These are phyloP conservation scores for Hammondia hammondi DNA, from an alignment of 169 alveolate genomes.

Conservation along the genomic window DNA sequence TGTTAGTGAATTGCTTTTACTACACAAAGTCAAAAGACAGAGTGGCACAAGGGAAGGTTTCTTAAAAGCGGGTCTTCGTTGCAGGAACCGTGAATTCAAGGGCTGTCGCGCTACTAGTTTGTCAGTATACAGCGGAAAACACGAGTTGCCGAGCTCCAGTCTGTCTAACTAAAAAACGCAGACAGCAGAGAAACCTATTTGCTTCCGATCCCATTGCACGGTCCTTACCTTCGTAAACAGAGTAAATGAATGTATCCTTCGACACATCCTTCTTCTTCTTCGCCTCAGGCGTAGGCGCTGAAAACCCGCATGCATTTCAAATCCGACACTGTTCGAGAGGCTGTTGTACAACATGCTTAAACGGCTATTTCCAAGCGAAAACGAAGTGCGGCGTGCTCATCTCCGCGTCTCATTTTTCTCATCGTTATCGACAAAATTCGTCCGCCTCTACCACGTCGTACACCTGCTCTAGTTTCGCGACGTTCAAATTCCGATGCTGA, in stretches of 20 bases:
- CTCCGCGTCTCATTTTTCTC: neutral
- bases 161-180: too few relatives aligned
- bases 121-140: too few relatives aligned
- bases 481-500: too few relatives aligned
- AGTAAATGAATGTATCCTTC: neutral
- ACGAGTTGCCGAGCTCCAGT: too few relatives aligned
- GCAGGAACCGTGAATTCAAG: too few relatives aligned
- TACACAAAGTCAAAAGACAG: too few relatives aligned
- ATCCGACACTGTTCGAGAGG: neutral
- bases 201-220: too few relatives aligned
- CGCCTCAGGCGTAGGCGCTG: slow-evolving; percentile 39
- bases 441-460: neutral
- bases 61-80: too few relatives aligned
- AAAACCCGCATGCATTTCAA: neutral
- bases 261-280: slow-evolving; percentile 32
- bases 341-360: neutral
- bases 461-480: neutral
- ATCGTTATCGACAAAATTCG: neutral
- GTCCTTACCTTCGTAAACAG: slow-evolving; percentile 6
- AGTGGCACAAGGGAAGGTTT: too few relatives aligned
- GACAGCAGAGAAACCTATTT: too few relatives aligned
- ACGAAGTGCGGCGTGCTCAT: neutral
- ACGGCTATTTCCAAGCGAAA: neutral
- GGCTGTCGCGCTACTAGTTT: too few relatives aligned
- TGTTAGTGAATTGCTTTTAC: too few relatives aligned